Base-by-base conservation (phyloP, 2,329 filamentous ascomycete species). In the Fusarium torulosum region DNA sequence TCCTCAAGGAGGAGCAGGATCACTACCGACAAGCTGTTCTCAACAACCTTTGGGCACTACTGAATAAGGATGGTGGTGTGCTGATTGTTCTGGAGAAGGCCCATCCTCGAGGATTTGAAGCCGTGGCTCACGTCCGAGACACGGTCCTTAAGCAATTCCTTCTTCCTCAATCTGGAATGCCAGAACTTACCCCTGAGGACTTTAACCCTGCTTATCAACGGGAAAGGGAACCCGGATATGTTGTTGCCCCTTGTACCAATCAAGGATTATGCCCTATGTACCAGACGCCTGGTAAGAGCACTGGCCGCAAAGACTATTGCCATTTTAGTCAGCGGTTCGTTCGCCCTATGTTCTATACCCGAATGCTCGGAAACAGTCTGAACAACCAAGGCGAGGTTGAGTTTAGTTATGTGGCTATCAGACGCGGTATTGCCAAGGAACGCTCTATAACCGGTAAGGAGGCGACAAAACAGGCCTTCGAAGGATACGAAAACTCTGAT, bases 251-350 rank as follows among this genome's bases (percentile, higher is more conserved):
- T 74, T 99, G 96, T 81, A 97, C 96, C 0, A 98, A 94, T 77
- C 96, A 99, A 77, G 83, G 84, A 10, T 84, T 86, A 58, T 99
- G 96, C 70, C 96, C 96, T 0, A 96, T 99, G 92, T 97, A 97
- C 75, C 82, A 85, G 20, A 83, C 84, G 1, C 85, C 90, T 1
- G 93, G 94, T 0, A 83, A 90, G 53, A 88, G 87, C 53, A 81
- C 81, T 27, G 93, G 94, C 7, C 88, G 95, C 55, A 94, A 94
- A 72, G 94, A 98, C 75, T 96, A 91, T 75, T 99, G 96, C 78
- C 92, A 91, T 77, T 98, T 99, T 78, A 86, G 85, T 65, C 96
- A 99, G 80, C 89, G 96, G 45, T 98, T 93, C 76, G 91, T 94
- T 50, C 89, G 94, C 0, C 96, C 96, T 1, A 81, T 84, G 0